A percentile compares a stretch with the other conserved stretches of the same genome.
Evolutionary conservation across 306 rosid species (phyloP).

Genomic region (Prinsepia uniflora): DNA sequence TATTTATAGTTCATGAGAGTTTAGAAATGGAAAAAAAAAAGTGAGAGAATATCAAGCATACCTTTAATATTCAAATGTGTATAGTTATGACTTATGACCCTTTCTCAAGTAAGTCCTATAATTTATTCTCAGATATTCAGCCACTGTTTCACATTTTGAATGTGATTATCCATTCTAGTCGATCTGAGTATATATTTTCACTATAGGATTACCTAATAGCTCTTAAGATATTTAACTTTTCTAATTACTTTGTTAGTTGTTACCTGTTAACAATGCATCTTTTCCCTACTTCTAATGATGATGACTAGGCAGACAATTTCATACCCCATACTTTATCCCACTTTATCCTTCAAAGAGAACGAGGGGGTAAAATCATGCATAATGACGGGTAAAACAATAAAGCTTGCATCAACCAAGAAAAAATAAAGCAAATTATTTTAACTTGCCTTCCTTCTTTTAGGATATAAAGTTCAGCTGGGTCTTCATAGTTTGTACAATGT

Average conservation of each 20-base stretch:
- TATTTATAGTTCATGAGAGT: too few species aligned
- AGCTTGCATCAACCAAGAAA: slow-evolving; percentile 19
- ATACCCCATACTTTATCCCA: slow-evolving; percentile 27
- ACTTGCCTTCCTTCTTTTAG: not conserved
- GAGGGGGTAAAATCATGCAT: slow-evolving; percentile 11
- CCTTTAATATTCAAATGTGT: too few species aligned
- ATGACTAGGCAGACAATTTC: slow-evolving; percentile 19
- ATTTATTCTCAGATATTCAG: too few species aligned
- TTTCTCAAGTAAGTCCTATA: too few species aligned
- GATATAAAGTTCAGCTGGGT: slow-evolving; percentile 10
- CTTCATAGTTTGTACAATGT: not conserved
- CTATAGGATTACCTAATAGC: slow-evolving; percentile 3
- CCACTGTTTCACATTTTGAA: too few species aligned
- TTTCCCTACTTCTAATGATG: slow-evolving; percentile 13
- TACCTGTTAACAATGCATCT: not conserved
- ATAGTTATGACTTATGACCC: too few species aligned
- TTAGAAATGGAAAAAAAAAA: too few species aligned
- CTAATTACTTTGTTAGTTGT: too few species aligned
- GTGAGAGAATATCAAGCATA: too few species aligned
- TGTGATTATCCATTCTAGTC: not conserved
- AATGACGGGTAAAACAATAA: slow-evolving; percentile 29
- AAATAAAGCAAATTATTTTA: slow-evolving; percentile 10
- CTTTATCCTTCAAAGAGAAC: slow-evolving; percentile 22
- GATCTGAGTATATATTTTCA: not conserved
- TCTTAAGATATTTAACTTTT: not conserved